Evolutionary conservation across 371 early-diverging fungal species (phyloP), one percentile per base, ranked within the genome.

Genomic region (Syncephalis fuscata): DNA sequence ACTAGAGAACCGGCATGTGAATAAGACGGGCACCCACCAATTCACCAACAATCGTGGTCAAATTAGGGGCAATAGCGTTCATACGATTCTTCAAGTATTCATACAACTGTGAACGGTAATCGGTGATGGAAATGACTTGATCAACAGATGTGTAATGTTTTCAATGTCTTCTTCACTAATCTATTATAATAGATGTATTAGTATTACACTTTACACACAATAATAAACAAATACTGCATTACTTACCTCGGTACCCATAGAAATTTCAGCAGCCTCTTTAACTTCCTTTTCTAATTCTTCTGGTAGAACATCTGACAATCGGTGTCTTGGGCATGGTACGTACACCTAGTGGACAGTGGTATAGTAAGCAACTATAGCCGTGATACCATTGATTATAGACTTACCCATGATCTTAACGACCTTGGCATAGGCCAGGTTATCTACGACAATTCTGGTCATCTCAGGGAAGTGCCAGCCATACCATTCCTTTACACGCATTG

Each of bases 401-500:
- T 32, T 32, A 32, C 32, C 77, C 49, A 76, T 70, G 36, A 64
- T 54, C 66, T 78, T 76, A 48, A 88, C 71, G 23, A 76, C 61
- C 60, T 73, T 70, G 51, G 91, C 70, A 61, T 85, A 91, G 23
- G 72, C 73, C 41, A 73, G 64, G 62, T 85, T 85, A 57, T 83
- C 83, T 51, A 71, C 74, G 57, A 88, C 64, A 41, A 85, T 68
- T 61, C 71, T 73, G 66, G 82, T 78, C 59, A 98, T 76, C 74
- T 98, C 96, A 37, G 98, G 98, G 76, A 96, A 98, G 64, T 95
- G 94, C 95, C 94, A 98, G 43, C 88, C 87, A 68, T 98, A 98
- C 95, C 96, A 95, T 61, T 71, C 73, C 69, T 92, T 88, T 53
- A 85, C 79, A 62, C 93, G 83, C 98, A 97, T 97, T 9, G 85